A percentile compares a stretch with the other conserved stretches of the same genome.
Conservation (phyloP, 2,329 filamentous ascomycete species). For the Paraphoma sp. region DNA sequence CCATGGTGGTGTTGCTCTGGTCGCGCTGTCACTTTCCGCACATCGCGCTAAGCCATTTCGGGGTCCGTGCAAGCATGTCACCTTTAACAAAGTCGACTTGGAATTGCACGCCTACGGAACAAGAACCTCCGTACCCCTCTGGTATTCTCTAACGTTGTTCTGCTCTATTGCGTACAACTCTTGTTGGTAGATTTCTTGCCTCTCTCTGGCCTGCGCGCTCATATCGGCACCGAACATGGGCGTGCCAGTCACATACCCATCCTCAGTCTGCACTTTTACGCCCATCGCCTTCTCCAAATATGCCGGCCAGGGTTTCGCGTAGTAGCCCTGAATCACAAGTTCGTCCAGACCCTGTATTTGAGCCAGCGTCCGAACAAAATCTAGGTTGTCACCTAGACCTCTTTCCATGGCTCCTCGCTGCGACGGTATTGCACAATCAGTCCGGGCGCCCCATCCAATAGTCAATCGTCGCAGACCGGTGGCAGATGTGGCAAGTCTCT, state of each 20-base stretch:
- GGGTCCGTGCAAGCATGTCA: constrained; percentile 12
- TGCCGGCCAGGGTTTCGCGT: background rate
- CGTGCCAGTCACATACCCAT: background rate
- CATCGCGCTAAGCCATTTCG: constrained; percentile 9
- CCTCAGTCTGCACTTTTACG: background rate
- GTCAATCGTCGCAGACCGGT: background rate
- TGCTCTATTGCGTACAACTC: background rate
- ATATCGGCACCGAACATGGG: background rate
- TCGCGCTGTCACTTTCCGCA: constrained; percentile 20
- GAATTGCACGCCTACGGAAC: background rate
- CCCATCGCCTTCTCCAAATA: background rate
- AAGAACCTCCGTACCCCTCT: background rate
- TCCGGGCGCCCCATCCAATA: background rate
- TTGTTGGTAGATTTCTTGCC: background rate
- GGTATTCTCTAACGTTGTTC: background rate
- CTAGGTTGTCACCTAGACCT: background rate
- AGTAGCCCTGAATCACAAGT: background rate
- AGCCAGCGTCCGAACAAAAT: background rate
- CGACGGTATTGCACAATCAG: background rate
- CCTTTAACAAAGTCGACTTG: background rate
- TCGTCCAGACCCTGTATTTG: background rate
- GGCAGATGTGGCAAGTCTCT: background rate
- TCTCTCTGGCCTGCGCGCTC: background rate
- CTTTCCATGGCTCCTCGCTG: background rate
- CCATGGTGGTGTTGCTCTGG: constrained; percentile 35